Evolutionary conservation across 208 protist species (phyloP), one percentile per base, ranked within the genome.

Genomic region (Angomonas ambiguus): DNA sequence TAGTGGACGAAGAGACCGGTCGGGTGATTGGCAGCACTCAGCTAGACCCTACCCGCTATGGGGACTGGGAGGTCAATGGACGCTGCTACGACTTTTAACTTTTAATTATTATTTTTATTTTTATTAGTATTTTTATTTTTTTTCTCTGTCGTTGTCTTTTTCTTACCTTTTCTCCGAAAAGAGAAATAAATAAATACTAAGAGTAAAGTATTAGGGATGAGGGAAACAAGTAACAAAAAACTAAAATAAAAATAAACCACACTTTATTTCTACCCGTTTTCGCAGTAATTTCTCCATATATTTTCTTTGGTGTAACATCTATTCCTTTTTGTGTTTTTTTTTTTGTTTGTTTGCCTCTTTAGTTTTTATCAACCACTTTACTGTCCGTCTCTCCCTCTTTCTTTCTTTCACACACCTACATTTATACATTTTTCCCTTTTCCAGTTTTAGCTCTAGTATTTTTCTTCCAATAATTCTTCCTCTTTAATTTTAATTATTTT

Each of bases 11-110:
- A 62, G 77, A 78, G 49, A 93, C 90, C 24, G 87, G 87, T 0
- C 76, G 77, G 4, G 84, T 91, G 5, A 83, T 95, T 41, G 90
- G 90, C 49, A 93, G 90, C 77, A 82, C 84, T 18, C 86, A 93
- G 72, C 85, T 64, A 10, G 79, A 92, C 56, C 90, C 90, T 2
- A 91, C 85, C 10, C 86, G 90, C 8, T 95, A 95, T 67, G 90
- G 90, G 6, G 90, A 95, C 64, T 95, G 90, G 87, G 90, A 95
- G 69, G 80, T 87, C 38, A 92, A 95, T 70, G 90, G 90, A 4
- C 80, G 90, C 34, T 95, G 90, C 72, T 91, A 87, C 69, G 90
- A 95, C 62, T 95, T 95, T 63, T 95, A 67, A 74, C 25, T 62
- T 22, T 58, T 18, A 25, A 45, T n/a, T 16, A n/a, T 33, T 28